A percentile compares a stretch with the other conserved stretches of the same genome.
These are phyloP conservation scores for Chlamydomonas applanata DNA, from an alignment of 139 green algal genomes.

Conservation along the genomic window DNA sequence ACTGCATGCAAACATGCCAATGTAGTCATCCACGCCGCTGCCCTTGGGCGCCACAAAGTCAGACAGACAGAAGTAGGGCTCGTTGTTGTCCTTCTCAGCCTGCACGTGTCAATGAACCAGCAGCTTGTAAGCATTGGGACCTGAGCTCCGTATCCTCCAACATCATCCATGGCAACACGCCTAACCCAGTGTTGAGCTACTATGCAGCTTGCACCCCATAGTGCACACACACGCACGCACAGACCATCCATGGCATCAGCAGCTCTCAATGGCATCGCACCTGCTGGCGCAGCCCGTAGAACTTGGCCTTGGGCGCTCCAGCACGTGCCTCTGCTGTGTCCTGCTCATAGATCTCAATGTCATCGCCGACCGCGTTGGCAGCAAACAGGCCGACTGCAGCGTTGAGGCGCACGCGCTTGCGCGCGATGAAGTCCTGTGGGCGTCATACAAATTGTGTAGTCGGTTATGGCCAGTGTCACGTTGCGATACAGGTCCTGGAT, in stretches of 20 bases:
- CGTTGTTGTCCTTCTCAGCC: slow-evolving; percentile 84
- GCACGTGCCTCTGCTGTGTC: neutral
- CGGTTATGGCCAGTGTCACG: no score
- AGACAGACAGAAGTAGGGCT: slow-evolving; percentile 88
- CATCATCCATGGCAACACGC: no score
- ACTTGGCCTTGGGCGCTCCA: slow-evolving; percentile 27
- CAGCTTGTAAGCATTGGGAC: neutral
- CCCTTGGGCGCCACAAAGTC: slow-evolving; percentile 94
- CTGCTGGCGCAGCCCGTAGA: slow-evolving; percentile 80
- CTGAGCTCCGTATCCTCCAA: no score
- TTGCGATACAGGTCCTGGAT: neutral
- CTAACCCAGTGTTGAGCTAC: no score
- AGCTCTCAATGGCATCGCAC: no score
- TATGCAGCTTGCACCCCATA: no score
- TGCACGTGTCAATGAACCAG: slow-evolving; percentile 41
- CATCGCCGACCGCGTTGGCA: slow-evolving; percentile 89
- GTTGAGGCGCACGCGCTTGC: slow-evolving; percentile 82
- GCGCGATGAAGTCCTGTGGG: slow-evolving; percentile 74
- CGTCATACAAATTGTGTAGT: neutral
- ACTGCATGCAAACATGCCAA: slow-evolving; percentile 93
- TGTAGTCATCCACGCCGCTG: slow-evolving; percentile 86
- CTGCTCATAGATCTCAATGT: slow-evolving; percentile 81
- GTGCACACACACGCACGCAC: no score
- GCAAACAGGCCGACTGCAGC: slow-evolving; percentile 91
- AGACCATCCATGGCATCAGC: no score